Evolutionary conservation across 208 protist species (phyloP).

Genomic region (Angomonas ambiguus): DNA sequence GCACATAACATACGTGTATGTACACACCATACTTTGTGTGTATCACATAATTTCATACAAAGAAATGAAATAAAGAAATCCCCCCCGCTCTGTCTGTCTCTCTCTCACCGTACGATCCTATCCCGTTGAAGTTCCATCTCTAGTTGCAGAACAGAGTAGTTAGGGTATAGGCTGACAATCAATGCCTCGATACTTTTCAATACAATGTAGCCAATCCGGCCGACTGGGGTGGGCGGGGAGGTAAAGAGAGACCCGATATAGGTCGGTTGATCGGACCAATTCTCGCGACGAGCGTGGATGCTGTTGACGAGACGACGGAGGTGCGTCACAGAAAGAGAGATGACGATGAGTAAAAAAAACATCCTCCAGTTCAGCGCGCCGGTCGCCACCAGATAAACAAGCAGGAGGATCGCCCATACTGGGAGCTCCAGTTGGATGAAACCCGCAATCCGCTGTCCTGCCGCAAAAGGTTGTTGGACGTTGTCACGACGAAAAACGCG

Average conservation of each 20-base stretch:
- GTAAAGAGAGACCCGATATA: not conserved
- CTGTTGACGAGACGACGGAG: not conserved
- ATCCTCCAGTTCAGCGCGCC: not conserved
- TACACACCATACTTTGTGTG: too few relatives aligned
- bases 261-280: not conserved
- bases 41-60: too few relatives aligned
- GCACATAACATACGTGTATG: not conserved
- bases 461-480: not conserved
- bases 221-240: slow-evolving; percentile 11
- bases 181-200: slow-evolving; percentile 61
- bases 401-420: not conserved
- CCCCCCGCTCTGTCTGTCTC: not conserved
- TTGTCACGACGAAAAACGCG: not conserved
- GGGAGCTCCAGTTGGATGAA: not conserved
- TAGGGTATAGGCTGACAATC: slow-evolving; percentile 58
- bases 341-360: not conserved
- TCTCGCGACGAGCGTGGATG: not conserved
- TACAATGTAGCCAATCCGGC: slow-evolving; percentile 42
- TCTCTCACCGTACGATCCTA: slow-evolving; percentile 33
- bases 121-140: slow-evolving; percentile 61
- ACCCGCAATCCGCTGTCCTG: not conserved
- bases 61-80: too few relatives aligned
- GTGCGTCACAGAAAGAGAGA: not conserved
- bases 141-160: slow-evolving; percentile 53
- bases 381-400: not conserved